phyloP scores from a whole-genome alignment of 2,329 filamentous ascomycete genomes.

The Colletotrichum eleusines region DNA sequence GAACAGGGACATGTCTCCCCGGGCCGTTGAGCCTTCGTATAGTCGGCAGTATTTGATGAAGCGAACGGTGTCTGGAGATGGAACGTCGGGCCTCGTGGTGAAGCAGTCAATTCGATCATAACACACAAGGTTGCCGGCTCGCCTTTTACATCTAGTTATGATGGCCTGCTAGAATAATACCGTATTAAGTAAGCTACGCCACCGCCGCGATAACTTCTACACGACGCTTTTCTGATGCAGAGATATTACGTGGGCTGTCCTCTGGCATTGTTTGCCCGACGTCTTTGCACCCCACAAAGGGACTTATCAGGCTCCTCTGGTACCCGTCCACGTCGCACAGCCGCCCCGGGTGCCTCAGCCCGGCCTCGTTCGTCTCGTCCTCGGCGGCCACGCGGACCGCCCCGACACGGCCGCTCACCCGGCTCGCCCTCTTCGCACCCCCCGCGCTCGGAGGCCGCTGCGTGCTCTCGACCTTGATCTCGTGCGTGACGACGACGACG shows the following conservation, averaged over 20 bases:
- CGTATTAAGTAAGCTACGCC: neutral
- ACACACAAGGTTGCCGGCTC: no score
- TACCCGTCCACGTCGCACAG: constrained; percentile 4
- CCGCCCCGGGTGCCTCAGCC: constrained; percentile 17
- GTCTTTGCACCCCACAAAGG: constrained; percentile 4
- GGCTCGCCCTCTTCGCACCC: neutral
- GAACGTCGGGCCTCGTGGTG: neutral
- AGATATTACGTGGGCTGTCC: neutral
- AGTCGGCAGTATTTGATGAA: no score
- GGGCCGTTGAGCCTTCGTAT: no score
- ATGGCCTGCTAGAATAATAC: no score
- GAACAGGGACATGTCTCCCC: no score
- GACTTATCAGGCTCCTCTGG: constrained; percentile 16
- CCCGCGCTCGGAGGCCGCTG: neutral
- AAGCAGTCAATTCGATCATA: no score
- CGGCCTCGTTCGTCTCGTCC: constrained; percentile 16
- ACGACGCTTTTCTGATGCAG: no score
- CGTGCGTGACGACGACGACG: constrained; percentile 21
- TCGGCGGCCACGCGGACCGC: neutral
- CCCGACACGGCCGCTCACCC: neutral
- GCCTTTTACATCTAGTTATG: no score
- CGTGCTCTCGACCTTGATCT: constrained; percentile 21
- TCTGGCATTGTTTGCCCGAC: neutral
- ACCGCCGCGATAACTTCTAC: neutral
- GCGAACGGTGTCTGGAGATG: no score